Percentiles rank a stretch among this genome's conserved stretches.
phyloP scores from a whole-genome alignment of 352 stramenopile genomes.

The Globisporangium irregulare region DNA sequence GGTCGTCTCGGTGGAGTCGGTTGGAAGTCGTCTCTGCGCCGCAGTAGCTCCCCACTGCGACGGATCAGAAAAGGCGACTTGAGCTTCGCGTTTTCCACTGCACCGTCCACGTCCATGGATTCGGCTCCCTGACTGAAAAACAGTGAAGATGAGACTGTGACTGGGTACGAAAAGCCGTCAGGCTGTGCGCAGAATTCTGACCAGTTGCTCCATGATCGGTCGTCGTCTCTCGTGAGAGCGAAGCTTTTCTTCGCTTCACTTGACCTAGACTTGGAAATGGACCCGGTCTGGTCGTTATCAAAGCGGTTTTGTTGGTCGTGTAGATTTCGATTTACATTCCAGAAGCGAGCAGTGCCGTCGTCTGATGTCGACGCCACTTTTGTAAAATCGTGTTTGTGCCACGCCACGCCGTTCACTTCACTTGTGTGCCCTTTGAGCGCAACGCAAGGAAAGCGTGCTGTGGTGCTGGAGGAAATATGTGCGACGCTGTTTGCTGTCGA shows the following conservation, averaged over 20 bases:
- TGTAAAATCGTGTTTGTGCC: constrained; percentile 46
- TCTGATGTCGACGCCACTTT: constrained; percentile 59
- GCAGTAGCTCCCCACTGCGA: constrained; percentile 20
- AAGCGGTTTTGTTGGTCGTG: constrained; percentile 1
- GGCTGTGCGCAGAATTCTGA: constrained; percentile 16
- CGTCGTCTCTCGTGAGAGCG: constrained; percentile 1
- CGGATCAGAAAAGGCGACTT: constrained; percentile 27
- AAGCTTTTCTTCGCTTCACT: neutral
- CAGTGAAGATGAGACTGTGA: constrained; percentile 10
- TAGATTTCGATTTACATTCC: constrained; percentile 19
- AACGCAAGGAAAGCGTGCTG: constrained; percentile 24
- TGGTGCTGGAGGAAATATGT: neutral
- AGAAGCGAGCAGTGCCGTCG: constrained; percentile 57
- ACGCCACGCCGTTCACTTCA: constrained; percentile 70
- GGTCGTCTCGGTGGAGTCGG: neutral
- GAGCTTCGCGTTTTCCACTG: constrained; percentile 1
- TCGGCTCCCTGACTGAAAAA: constrained; percentile 4
- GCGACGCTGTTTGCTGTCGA: constrained; percentile 6
- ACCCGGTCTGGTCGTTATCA: neutral
- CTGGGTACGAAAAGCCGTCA: constrained; percentile 16
- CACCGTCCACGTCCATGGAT: constrained; percentile 12
- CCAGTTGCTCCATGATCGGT: constrained; percentile 20
- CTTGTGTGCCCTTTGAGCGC: constrained; percentile 59
- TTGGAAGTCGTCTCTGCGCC: constrained; percentile 17
- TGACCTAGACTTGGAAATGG: neutral